Conservation (phyloP, 495 filamentous ascomycete genomes). For the Penicillium riverlandense region DNA sequence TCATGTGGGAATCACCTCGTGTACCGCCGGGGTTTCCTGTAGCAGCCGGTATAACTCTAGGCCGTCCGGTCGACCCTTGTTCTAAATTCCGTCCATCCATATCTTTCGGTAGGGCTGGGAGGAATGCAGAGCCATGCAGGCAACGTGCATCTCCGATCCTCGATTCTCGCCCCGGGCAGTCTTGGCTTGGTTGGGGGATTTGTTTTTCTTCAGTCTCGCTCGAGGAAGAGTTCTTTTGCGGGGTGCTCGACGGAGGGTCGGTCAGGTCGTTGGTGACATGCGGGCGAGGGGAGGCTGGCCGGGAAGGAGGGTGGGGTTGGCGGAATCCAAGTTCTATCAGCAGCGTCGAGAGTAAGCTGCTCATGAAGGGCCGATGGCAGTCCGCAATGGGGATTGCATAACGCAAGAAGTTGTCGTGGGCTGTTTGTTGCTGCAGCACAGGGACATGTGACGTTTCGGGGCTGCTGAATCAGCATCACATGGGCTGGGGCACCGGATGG, state of each 20-base stretch:
- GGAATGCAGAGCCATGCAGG: conserved; percentile 18
- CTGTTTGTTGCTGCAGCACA: too few species aligned
- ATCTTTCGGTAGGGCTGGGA: conserved; percentile 18
- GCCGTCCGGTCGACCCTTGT: conserved; percentile 5
- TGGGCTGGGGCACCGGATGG: neutral
- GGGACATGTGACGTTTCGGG: conserved; percentile 18
- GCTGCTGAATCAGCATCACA: conserved; percentile 14
- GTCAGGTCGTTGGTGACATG: conserved; percentile 9
- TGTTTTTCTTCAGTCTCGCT: conserved; percentile 5
- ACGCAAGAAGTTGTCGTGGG: too few species aligned
- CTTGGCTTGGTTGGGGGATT: too few species aligned
- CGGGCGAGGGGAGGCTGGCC: conserved; percentile 40
- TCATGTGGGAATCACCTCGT: neutral
- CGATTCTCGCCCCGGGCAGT: neutral
- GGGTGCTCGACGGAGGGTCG: conserved; percentile 7
- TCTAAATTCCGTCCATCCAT: conserved; percentile 21
- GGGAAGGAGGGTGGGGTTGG: conserved; percentile 51
- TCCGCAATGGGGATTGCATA: too few species aligned
- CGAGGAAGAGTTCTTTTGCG: conserved; percentile 6
- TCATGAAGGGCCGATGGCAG: conserved; percentile 46
- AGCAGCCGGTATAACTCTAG: neutral
- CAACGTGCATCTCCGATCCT: conserved; percentile 16
- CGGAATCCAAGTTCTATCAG: conserved; percentile 71
- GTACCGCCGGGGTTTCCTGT: neutral
- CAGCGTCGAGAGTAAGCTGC: conserved; percentile 63